These are phyloP conservation scores for Malus orientalis DNA, from an alignment of 306 rosid species.

Conservation along the genomic window DNA sequence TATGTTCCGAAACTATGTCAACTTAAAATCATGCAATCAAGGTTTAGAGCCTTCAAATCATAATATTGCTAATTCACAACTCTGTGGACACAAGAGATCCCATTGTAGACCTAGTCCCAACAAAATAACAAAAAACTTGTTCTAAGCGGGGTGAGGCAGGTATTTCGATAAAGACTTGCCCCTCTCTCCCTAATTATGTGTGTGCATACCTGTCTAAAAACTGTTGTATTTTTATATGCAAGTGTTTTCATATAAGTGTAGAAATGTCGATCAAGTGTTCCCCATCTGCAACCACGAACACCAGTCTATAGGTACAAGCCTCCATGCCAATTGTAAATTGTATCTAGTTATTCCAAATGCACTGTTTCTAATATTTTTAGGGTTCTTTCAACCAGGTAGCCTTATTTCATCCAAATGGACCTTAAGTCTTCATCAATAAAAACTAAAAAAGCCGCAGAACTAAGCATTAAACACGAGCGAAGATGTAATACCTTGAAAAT, in stretches of 20 bases:
- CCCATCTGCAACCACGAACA: background rate
- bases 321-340: background rate
- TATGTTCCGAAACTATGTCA: background rate
- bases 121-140: background rate
- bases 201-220: background rate
- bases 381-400: background rate
- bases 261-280: background rate
- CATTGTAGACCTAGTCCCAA: background rate
- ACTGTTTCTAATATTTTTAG: background rate
- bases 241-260: background rate
- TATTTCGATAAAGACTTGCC: background rate
- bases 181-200: background rate
- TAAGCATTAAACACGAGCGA: background rate
- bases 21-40: background rate
- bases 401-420: background rate
- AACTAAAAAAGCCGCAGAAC: background rate
- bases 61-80: background rate
- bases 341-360: background rate
- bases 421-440: background rate
- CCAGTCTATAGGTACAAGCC: background rate
- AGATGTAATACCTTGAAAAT: conserved; percentile 69
- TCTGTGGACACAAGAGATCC: background rate
- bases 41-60: background rate
- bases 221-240: no score
- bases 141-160: background rate